These are phyloP conservation scores for Carallia brachiata DNA, from an alignment of 345 rosid species.

Conservation along the genomic window DNA sequence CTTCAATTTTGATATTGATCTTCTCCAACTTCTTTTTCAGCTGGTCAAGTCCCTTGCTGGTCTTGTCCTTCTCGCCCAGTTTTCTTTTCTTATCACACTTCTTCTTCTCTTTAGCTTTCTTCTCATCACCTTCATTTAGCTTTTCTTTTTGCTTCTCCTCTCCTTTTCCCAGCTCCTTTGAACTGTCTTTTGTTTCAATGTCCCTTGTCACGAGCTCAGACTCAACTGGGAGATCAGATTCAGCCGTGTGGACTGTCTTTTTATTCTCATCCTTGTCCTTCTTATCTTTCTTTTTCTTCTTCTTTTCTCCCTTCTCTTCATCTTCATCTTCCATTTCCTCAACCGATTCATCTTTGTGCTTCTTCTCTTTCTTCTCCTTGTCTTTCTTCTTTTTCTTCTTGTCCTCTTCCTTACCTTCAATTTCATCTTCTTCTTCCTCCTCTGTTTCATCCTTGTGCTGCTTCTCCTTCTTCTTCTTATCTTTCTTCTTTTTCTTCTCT, in stretches of 20 bases:
- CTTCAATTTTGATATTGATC: constrained; percentile 51
- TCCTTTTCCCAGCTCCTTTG: constrained; percentile 28
- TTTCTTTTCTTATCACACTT: constrained; percentile 52
- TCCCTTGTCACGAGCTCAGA: constrained; percentile 29
- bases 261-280: constrained; percentile 4
- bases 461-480: constrained; percentile 1
- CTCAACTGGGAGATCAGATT: constrained; percentile 1
- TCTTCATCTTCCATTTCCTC: background rate
- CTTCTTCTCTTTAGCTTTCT: constrained; percentile 27
- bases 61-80: constrained; percentile 38
- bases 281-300: constrained; percentile 8
- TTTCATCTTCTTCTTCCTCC: background rate
- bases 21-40: constrained; percentile 56
- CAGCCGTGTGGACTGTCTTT: constrained; percentile 16
- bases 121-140: constrained; percentile 25
- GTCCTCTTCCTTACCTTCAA: constrained; percentile 4
- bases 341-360: constrained; percentile 10
- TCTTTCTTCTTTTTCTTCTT: constrained; percentile 15
- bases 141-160: constrained; percentile 26
- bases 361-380: constrained; percentile 9
- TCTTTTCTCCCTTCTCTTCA: constrained; percentile 2
- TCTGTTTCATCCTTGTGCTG: constrained; percentile 5
- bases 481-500: constrained; percentile 12
- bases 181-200: constrained; percentile 19
- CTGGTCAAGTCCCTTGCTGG: constrained; percentile 39